Conservation (phyloP, 2,329 filamentous ascomycete species). For the Sclerotinia minor region DNA sequence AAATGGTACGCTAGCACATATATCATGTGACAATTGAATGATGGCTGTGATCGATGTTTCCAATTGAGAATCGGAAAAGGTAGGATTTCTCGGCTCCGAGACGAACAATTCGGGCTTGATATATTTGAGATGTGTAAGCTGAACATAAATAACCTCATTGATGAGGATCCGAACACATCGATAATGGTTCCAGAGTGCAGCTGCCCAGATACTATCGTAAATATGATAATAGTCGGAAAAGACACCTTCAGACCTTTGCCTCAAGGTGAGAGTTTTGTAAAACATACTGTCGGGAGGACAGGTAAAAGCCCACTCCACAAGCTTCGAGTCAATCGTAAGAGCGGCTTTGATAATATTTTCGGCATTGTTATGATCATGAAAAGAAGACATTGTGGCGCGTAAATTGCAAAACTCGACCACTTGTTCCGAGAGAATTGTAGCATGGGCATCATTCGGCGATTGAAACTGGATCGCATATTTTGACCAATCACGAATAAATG, state of each 20-base stretch:
- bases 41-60: constrained; percentile 28
- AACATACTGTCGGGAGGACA: constrained; percentile 27
- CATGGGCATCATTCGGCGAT: constrained; percentile 33
- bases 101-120: constrained; percentile 19
- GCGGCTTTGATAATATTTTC: constrained; percentile 29
- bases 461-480: constrained; percentile 30
- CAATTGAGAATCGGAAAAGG: constrained; percentile 29
- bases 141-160: constrained; percentile 35
- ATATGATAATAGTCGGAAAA: constrained; percentile 38
- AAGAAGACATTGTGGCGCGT: constrained; percentile 33
- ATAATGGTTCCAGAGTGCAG: constrained; percentile 38
- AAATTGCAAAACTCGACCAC: constrained; percentile 40
- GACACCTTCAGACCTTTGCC: constrained; percentile 29
- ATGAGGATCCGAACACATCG: constrained; percentile 35
- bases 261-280: constrained; percentile 30
- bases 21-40: constrained; percentile 35
- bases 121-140: constrained; percentile 31
- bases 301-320: constrained; percentile 29
- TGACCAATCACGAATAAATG: constrained; percentile 50
- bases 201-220: constrained; percentile 34
- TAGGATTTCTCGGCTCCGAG: constrained; percentile 10
- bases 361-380: constrained; percentile 34
- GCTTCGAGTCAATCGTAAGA: constrained; percentile 31
- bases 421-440: constrained; percentile 46
- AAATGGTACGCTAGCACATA: constrained; percentile 36